Percentiles rank a stretch among this genome's conserved stretches.
These are phyloP conservation scores for Metarhizium guizhouense DNA, from an alignment of 2,329 filamentous ascomycete genomes.

Conservation along the genomic window DNA sequence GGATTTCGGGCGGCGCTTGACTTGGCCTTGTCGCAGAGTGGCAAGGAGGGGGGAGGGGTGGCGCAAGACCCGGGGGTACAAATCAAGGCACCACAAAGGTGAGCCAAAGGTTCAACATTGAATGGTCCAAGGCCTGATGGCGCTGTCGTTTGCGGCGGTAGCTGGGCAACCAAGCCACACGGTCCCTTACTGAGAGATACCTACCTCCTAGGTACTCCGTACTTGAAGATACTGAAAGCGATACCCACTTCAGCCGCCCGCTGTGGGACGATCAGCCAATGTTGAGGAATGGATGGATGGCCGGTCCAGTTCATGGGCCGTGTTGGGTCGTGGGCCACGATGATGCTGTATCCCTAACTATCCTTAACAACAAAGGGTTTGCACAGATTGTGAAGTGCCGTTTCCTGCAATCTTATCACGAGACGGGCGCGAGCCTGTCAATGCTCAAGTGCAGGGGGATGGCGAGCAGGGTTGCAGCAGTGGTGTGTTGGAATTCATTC, in stretches of 20 bases:
- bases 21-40: slow-evolving; percentile 7
- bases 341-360: neutral
- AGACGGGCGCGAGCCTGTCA: no score
- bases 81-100: slow-evolving; percentile 2
- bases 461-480: no score
- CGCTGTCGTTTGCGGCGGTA: slow-evolving; percentile 1
- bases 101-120: neutral
- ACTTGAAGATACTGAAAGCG: no score
- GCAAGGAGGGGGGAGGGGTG: slow-evolving; percentile 4
- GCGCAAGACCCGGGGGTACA: neutral
- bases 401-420: no score
- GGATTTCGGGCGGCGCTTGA: slow-evolving; percentile 2
- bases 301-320: neutral
- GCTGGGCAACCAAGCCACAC: slow-evolving; percentile 1
- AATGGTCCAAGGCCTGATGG: neutral
- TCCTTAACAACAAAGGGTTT: no score
- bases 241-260: no score
- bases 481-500: no score
- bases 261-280: neutral
- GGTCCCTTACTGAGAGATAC: neutral
- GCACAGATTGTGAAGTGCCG: no score
- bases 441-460: no score
- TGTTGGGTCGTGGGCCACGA: neutral
- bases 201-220: no score
- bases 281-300: neutral